Base-by-base conservation (phyloP, 331 rosid genomes). In the Telfairia occidentalis region DNA sequence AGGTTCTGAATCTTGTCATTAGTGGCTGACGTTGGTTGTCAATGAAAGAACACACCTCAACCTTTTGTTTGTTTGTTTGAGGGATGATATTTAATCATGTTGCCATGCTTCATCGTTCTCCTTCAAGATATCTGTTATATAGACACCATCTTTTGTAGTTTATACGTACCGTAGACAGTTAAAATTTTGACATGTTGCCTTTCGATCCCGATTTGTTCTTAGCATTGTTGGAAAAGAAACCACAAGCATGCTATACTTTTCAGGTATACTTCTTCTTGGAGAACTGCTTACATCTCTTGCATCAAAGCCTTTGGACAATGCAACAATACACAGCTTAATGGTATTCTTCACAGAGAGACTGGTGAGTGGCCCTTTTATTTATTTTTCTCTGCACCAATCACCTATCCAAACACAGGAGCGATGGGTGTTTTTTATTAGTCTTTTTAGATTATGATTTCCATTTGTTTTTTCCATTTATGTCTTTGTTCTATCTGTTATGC, bases 181-280 rank as follows among this genome's bases (percentile, higher is more conserved):
- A 18, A 28, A 70, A 45, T 0, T 28, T 70, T 70, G 58, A 45
- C 42, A 16, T 29, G 42, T 26, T 46, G 16, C 15, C 37, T 70
- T 45, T 6, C 28, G 2, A 45, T 70, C 2, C 54, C 15, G 7
- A 46, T 26, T 70, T 70, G 13, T 70, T 46, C 24, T 28, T 34
- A 28, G 15, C 5, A 70, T 46, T 26, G 21, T 70, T 70, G 75
- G 46, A 81, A 80, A 71, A 57, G 54, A 71, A 32, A 78, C 32
- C 42, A 71, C 73, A 59, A 54, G 63, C 75, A 63, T 52, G 71
- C 54, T 59, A 28, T 55, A 8, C 70, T 34, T 73, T 84, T 74
- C 83, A 94, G 97, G 98, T 71, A 91, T 84, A 40, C 92, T 89
- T 84, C 97, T 94, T 83, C 86, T 94, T 72, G 97, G 89, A 12